Evolutionary conservation across 2,329 filamentous ascomycete genomes (phyloP).

Genomic region (Diaporthe eres): DNA sequence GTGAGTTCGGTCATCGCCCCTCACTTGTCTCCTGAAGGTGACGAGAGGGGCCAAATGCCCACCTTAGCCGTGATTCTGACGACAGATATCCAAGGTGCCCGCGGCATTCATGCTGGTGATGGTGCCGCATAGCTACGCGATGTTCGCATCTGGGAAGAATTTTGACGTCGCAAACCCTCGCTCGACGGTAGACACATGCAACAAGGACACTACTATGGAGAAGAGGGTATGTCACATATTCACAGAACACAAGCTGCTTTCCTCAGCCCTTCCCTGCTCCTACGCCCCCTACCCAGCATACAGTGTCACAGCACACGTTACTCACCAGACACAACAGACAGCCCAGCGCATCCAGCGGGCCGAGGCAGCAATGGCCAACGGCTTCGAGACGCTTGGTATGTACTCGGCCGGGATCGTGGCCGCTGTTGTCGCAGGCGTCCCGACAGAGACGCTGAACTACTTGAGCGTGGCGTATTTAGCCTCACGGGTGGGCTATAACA

Average conservation of each 20-base stretch:
- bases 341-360: slow-evolving; percentile 47
- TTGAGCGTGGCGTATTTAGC: slow-evolving; percentile 57
- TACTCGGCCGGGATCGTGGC: slow-evolving; percentile 60
- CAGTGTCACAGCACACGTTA: background rate
- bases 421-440: slow-evolving; percentile 60
- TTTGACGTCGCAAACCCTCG: slow-evolving; percentile 59
- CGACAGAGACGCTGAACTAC: slow-evolving; percentile 54
- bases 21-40: background rate
- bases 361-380: slow-evolving; percentile 54
- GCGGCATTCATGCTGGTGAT: slow-evolving; percentile 54
- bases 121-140: slow-evolving; percentile 54
- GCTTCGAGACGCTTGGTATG: slow-evolving; percentile 60
- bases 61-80: background rate
- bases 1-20: slow-evolving; percentile 35
- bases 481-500: slow-evolving; percentile 57
- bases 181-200: slow-evolving; percentile 49
- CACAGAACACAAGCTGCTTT: background rate
- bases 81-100: slow-evolving; percentile 54
- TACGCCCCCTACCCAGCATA: background rate
- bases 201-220: slow-evolving; percentile 50
- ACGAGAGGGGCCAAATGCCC: background rate
- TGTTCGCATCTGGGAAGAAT: slow-evolving; percentile 48
- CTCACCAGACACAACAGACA: slow-evolving; percentile 33
- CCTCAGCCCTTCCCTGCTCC: background rate
- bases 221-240: slow-evolving; percentile 43